Percentiles rank a stretch among this genome's conserved stretches.
Conservation (phyloP, 202 grass and related monocot species). For the Musa balbisiana region DNA sequence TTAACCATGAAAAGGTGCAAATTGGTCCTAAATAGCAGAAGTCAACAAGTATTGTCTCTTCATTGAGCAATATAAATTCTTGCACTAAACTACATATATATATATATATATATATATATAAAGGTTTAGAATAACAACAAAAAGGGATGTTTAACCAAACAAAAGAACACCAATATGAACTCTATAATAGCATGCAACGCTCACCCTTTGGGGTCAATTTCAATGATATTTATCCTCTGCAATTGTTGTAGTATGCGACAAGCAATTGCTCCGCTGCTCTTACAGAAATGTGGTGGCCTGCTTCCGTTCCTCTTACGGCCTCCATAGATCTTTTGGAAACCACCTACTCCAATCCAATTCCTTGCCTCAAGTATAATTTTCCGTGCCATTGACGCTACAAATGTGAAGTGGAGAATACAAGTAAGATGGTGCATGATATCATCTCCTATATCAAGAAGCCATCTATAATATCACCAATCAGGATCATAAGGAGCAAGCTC, state of each 20-base stretch:
- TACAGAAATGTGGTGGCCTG: slow-evolving; percentile 6
- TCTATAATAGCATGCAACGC: no score
- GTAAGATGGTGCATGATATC: no score
- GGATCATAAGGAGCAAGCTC: background rate
- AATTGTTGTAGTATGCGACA: background rate
- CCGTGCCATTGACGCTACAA: slow-evolving; percentile 2
- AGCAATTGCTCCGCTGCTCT: background rate
- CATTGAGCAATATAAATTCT: no score
- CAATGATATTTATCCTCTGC: background rate
- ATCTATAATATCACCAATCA: background rate
- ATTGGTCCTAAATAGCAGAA: no score
- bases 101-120: no score
- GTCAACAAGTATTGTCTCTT: no score
- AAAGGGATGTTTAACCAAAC: no score
- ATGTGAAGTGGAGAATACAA: background rate
- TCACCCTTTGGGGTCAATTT: slow-evolving; percentile 10
- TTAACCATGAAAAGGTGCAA: no score
- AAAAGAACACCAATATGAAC: no score
- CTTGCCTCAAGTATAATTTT: slow-evolving; percentile 6
- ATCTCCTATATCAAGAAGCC: background rate
- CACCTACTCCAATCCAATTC: slow-evolving; percentile 9
- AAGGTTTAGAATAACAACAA: no score
- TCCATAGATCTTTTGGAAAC: slow-evolving; percentile 8
- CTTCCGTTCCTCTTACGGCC: slow-evolving; percentile 7
- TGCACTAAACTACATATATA: background rate